Evolutionary conservation across 2,329 filamentous ascomycete species (phyloP), one percentile per base, ranked within the genome.

Genomic region (Alternaria infectoria): DNA sequence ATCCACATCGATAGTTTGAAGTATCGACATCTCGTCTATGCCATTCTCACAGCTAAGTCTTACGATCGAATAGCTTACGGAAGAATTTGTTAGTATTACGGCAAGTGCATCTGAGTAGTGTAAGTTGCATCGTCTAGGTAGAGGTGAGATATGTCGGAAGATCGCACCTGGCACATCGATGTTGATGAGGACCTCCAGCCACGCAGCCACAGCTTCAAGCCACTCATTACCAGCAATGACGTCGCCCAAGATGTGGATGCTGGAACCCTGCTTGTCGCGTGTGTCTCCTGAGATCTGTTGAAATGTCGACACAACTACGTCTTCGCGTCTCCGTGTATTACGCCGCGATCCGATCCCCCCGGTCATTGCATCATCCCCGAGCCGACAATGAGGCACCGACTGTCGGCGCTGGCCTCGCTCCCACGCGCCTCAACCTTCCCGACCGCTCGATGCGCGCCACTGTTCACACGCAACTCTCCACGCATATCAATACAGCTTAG

Each of bases 331-430:
- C 59, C 17, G 15, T 46, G 30, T 50, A 36, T 25, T 43, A 17
- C 11, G 17, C 44, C 47, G 45, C 21, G 26, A 28, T 30, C 45
- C 26, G 57, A 55, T 36, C 43, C 8, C 26, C 36, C 32, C 49
- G 46, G 54, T 3, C 52, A 28, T 46, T 25, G 25, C 40, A 44
- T 25, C 17, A 49, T 28, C 46, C 36, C 46, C 46, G 50, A 25
- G 57, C 43, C 47, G 52, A 66, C 54, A 19, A 79, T 79, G 77
- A 78, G 71, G 67, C 74, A 76, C 54, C 70, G 74, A 64, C 66
- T 79, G 65, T 65, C 70, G 12, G 66, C 71, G 49, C 57, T 75
- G 55, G 60, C 64, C 25, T 61, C 69, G 40, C 65, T 75, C 28
- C 36, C 73, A 55, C 69, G 68, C 59, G 49, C 67, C 44, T 60